phyloP scores from a whole-genome alignment of 331 rosid species.

The Rosa hybrid region DNA sequence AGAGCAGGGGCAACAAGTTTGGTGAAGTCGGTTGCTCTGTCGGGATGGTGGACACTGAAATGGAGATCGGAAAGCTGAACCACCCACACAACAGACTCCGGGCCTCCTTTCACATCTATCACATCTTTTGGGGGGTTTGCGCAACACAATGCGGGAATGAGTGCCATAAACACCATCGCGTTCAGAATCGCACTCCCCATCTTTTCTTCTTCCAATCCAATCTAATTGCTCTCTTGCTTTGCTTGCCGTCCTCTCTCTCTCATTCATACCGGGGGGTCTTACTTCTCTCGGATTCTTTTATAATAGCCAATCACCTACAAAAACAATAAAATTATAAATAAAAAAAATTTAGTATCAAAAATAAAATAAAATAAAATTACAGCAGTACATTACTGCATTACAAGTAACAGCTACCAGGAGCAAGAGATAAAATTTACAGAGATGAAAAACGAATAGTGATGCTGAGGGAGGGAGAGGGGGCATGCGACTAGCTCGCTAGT shows the following conservation, averaged over 20 bases:
- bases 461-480: background rate
- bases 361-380: no score
- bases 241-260: no score
- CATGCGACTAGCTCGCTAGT: no score
- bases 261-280: no score
- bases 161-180: background rate
- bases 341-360: no score
- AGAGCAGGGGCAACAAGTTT: slow-evolving; percentile 62
- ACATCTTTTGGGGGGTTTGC: slow-evolving; percentile 1
- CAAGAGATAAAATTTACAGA: background rate
- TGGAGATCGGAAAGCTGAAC: slow-evolving; percentile 98
- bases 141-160: background rate
- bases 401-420: no score
- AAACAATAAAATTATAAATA: no score
- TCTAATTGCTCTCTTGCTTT: no score
- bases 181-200: background rate
- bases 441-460: background rate
- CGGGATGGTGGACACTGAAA: slow-evolving; percentile 88
- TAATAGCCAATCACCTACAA: no score
- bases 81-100: slow-evolving; percentile 75
- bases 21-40: slow-evolving; percentile 65
- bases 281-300: no score
- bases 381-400: background rate
- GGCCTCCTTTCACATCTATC: slow-evolving; percentile 44
- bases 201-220: background rate